phyloP scores from a whole-genome alignment of 495 filamentous ascomycete species.

The Friedmanniomyces simplex region DNA sequence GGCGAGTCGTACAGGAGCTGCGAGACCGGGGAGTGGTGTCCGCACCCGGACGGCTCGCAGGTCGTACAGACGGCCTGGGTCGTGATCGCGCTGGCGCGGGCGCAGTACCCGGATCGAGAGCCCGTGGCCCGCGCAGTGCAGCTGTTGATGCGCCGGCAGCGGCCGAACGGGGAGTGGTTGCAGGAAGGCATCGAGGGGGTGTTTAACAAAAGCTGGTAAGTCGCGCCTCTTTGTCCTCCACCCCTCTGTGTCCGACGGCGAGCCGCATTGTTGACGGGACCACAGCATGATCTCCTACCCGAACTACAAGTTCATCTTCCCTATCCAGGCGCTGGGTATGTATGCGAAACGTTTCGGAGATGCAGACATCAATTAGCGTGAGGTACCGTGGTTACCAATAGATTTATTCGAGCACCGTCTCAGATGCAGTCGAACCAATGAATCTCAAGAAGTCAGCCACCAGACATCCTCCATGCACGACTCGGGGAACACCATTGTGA shows the following conservation, averaged over 20 bases:
- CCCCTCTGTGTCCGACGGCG: background rate
- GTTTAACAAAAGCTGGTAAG: slow-evolving; percentile 92
- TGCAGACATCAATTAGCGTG: slow-evolving; percentile 33
- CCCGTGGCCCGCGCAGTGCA: slow-evolving; percentile 64
- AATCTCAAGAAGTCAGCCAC: background rate
- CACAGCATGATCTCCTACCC: slow-evolving; percentile 93
- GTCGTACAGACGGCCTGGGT: slow-evolving; percentile 94
- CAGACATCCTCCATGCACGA: no score
- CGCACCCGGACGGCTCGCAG: slow-evolving; percentile 54
- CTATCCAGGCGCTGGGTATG: slow-evolving; percentile 86
- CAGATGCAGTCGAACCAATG: background rate
- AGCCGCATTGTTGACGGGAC: background rate
- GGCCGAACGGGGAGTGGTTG: slow-evolving; percentile 81
- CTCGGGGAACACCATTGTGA: no score
- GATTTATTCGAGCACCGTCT: background rate
- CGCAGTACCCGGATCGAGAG: slow-evolving; percentile 64
- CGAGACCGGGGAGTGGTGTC: slow-evolving; percentile 51
- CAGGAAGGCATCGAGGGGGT: slow-evolving; percentile 96
- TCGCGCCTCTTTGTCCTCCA: slow-evolving; percentile 15
- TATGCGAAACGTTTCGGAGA: slow-evolving; percentile 69
- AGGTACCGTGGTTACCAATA: background rate
- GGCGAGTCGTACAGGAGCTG: slow-evolving; percentile 85
- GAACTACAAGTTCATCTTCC: slow-evolving; percentile 97
- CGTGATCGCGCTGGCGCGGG: slow-evolving; percentile 67
- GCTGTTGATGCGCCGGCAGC: slow-evolving; percentile 77